These are phyloP conservation scores for Nicotiana benthamiana DNA, from an alignment of 257 asterid species.

Conservation along the genomic window DNA sequence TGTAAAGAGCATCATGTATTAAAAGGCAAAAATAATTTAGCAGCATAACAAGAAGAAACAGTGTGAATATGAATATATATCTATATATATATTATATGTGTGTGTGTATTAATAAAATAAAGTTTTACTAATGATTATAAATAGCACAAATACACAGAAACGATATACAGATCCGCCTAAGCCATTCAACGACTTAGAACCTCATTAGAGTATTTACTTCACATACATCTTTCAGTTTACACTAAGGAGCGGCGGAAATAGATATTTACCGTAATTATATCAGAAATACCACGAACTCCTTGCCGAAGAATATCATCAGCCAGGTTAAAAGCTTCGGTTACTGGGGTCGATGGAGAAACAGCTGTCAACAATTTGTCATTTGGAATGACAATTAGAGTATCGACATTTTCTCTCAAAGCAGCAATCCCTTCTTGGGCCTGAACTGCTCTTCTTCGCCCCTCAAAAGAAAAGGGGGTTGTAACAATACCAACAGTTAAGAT, in stretches of 20 bases:
- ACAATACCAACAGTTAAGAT: conserved; percentile 92
- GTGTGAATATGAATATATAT: background rate
- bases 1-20: background rate
- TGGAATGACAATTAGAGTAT: conserved; percentile 91
- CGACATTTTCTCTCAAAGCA: conserved; percentile 84
- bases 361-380: conserved; percentile 83
- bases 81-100: too few relatives aligned
- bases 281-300: conserved; percentile 97
- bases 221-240: background rate
- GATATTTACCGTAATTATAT: conserved; percentile 70
- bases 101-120: too few relatives aligned
- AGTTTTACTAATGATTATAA: background rate
- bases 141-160: background rate
- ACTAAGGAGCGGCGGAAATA: background rate
- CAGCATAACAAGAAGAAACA: background rate
- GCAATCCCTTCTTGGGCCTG: conserved; percentile 99
- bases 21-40: background rate
- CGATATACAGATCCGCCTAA: too few relatives aligned
- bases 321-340: conserved; percentile 91
- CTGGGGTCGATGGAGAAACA: conserved; percentile 92
- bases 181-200: background rate
- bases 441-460: conserved; percentile 91
- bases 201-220: background rate
- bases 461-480: conserved; percentile 91
- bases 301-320: conserved; percentile 98